phyloP scores from a whole-genome alignment of 164 flowering plant genomes.

The Stephania japonica region DNA sequence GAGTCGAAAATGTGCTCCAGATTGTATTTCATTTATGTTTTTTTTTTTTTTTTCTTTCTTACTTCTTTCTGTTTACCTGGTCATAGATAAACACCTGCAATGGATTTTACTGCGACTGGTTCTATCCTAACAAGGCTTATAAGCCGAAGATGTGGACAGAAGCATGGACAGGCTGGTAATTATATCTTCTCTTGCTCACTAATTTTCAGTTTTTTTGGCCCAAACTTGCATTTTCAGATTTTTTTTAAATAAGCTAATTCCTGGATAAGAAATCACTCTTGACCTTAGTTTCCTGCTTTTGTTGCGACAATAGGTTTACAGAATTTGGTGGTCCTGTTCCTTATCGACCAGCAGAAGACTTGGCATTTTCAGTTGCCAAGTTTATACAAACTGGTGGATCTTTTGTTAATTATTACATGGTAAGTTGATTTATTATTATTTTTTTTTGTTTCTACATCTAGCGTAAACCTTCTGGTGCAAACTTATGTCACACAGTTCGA shows the following conservation, averaged over 20 bases:
- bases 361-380: constrained; percentile 92
- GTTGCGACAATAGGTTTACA: constrained; percentile 55
- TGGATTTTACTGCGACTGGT: constrained; percentile 95
- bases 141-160: constrained; percentile 99
- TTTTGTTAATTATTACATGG: constrained; percentile 94
- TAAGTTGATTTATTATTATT: constrained; percentile 29
- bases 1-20: neutral
- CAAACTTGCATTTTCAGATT: too few relatives aligned
- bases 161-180: constrained; percentile 98
- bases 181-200: neutral
- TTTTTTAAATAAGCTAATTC: neutral
- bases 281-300: neutral
- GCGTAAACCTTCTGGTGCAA: neutral
- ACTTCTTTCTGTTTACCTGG: constrained; percentile 9
- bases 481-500: neutral
- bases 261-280: neutral
- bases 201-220: too few relatives aligned
- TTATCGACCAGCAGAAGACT: constrained; percentile 82
- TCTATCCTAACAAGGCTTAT: constrained; percentile 86
- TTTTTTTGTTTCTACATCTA: constrained; percentile 4
- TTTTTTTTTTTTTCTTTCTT: neutral
- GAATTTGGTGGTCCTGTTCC: constrained; percentile 95
- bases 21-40: neutral
- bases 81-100: constrained; percentile 91
- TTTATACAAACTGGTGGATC: constrained; percentile 95